Percentiles rank a stretch among this genome's conserved stretches.
Evolutionary conservation across 2,329 filamentous ascomycete species (phyloP).

Genomic region (Cyphellophora europaea): DNA sequence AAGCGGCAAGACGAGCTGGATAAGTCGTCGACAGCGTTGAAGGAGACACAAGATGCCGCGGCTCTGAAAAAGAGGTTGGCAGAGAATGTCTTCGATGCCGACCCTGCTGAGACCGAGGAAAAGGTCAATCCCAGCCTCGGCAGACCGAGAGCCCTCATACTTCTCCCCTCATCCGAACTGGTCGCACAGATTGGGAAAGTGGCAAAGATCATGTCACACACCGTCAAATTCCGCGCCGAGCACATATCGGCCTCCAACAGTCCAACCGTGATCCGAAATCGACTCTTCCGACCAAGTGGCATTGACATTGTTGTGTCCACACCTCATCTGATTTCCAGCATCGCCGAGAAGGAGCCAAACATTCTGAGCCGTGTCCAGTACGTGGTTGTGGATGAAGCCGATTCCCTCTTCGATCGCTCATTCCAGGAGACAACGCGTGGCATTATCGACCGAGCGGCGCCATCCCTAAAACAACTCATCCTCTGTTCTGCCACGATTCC

Average conservation of each 20-base stretch:
- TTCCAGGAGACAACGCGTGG: slow-evolving; percentile 75
- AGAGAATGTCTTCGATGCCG: slow-evolving; percentile 53
- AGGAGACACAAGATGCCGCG: slow-evolving; percentile 25
- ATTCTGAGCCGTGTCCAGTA: slow-evolving; percentile 86
- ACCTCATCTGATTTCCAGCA: slow-evolving; percentile 78
- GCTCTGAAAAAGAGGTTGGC: slow-evolving; percentile 38
- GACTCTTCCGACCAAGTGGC: slow-evolving; percentile 69
- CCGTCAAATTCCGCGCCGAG: slow-evolving; percentile 76
- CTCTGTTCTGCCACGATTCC: slow-evolving; percentile 97
- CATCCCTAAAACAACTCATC: slow-evolving; percentile 76
- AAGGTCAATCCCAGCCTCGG: slow-evolving; percentile 66
- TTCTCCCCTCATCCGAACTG: slow-evolving; percentile 87
- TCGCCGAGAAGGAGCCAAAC: slow-evolving; percentile 82
- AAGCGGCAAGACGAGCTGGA: slow-evolving; percentile 65
- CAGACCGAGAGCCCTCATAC: slow-evolving; percentile 71
- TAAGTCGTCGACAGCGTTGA: slow-evolving; percentile 46
- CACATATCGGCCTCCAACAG: slow-evolving; percentile 70
- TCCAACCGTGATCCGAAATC: slow-evolving; percentile 70
- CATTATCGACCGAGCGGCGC: slow-evolving; percentile 71
- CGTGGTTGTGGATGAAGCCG: slow-evolving; percentile 87
- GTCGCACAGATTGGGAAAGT: slow-evolving; percentile 77
- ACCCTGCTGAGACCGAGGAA: slow-evolving; percentile 47
- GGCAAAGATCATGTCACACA: slow-evolving; percentile 74
- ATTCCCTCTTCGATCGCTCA: slow-evolving; percentile 88
- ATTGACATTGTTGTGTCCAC: slow-evolving; percentile 83